Conservation (phyloP, 2,329 filamentous ascomycete species). For the Colletotrichum sansevieriae region DNA sequence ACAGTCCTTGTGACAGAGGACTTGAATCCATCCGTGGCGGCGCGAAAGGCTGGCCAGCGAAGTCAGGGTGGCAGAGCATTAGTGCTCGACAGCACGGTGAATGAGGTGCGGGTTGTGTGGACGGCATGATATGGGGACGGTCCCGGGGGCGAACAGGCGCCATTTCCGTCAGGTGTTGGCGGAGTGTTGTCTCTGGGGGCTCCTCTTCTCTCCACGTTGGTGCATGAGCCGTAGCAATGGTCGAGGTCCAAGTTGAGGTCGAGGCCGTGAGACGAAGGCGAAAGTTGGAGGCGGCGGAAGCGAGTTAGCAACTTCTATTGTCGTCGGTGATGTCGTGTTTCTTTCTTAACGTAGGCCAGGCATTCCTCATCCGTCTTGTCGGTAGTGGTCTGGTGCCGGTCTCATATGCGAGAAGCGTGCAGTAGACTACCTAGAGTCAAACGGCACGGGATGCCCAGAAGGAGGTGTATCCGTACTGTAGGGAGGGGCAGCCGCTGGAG, state of each 20-base stretch:
- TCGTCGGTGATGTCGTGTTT: conserved; percentile 19
- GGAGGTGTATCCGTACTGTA: conserved; percentile 2
- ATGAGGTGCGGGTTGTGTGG: conserved; percentile 7
- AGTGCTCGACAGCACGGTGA: conserved; percentile 7
- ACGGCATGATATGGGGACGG: conserved; percentile 28
- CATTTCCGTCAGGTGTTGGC: conserved; percentile 29
- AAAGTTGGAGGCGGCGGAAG: conserved; percentile 10
- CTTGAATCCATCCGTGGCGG: conserved; percentile 7
- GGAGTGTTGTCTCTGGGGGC: conserved; percentile 25
- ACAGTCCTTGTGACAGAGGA: conserved; percentile 16
- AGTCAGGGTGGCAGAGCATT: conserved; percentile 28
- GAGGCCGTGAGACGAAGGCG: conserved; percentile 30
- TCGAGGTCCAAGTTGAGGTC: conserved; percentile 16
- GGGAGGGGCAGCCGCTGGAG: background rate
- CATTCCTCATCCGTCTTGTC: conserved; percentile 16
- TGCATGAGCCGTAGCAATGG: conserved; percentile 23
- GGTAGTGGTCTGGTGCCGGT: conserved; percentile 25
- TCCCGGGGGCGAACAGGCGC: conserved; percentile 32
- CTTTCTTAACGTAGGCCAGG: conserved; percentile 17
- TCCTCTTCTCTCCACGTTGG: conserved; percentile 31
- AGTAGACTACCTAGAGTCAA: background rate
- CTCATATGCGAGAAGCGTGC: conserved; percentile 18
- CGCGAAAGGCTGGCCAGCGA: conserved; percentile 6
- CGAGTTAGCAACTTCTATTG: conserved; percentile 26
- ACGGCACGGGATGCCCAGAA: background rate